Conservation (phyloP, 148 eudicot species). For the Camellia granthamiana region DNA sequence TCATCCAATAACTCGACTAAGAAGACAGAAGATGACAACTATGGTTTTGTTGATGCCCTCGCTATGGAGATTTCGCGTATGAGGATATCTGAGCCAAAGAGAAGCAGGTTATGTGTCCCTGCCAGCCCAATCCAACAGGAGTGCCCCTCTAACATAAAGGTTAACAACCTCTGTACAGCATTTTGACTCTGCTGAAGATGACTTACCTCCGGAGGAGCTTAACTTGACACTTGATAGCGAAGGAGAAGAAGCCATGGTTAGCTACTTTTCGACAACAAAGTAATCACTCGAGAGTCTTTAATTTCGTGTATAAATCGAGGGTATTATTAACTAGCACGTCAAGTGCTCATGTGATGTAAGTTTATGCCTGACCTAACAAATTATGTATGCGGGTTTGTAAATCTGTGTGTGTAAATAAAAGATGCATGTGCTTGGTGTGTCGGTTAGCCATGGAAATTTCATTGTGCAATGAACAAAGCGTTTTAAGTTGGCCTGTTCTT, state of each 20-base stretch:
- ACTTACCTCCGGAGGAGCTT: not conserved
- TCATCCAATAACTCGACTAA: conserved; percentile 21
- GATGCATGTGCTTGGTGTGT: too few relatives aligned
- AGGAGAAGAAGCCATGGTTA: not conserved
- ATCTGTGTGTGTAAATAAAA: not conserved
- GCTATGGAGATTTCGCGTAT: conserved; percentile 62
- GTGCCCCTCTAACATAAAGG: conserved; percentile 57
- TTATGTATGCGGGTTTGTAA: not conserved
- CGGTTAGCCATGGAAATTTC: too few relatives aligned
- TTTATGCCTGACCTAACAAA: not conserved
- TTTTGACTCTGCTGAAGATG: conserved; percentile 34
- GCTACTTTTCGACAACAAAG: not conserved
- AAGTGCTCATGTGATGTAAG: not conserved
- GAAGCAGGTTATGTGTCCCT: conserved; percentile 57
- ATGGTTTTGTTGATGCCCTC: conserved; percentile 58
- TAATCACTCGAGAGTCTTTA: not conserved
- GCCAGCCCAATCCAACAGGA: conserved; percentile 43
- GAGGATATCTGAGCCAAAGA: conserved; percentile 65
- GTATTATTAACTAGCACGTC: not conserved
- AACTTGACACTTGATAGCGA: not conserved
- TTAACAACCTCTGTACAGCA: conserved; percentile 71
- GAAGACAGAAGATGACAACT: conserved; percentile 38
- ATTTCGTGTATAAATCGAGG: not conserved
- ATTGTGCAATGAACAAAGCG: too few relatives aligned
- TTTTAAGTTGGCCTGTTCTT: too few relatives aligned